Percentiles rank a stretch among this genome's conserved stretches.
Evolutionary conservation across 2,329 filamentous ascomycete genomes (phyloP).

Genomic region (Neoascochyta sp.): DNA sequence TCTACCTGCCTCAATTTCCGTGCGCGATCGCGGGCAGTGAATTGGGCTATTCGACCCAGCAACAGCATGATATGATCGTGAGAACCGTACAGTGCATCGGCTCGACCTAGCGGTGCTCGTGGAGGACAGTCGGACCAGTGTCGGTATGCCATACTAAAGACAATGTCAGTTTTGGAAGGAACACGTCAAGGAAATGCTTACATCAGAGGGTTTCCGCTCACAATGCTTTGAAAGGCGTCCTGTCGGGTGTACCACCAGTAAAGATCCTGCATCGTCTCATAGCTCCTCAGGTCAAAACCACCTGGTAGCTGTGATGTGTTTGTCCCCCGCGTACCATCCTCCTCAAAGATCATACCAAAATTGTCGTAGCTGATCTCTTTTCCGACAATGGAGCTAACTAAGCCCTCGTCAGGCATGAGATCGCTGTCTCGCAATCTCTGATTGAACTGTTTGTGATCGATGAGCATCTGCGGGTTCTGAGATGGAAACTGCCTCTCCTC

Average conservation of each 20-base stretch:
- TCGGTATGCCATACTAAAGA: slow-evolving; percentile 71
- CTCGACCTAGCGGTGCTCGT: slow-evolving; percentile 70
- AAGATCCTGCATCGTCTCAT: slow-evolving; percentile 77
- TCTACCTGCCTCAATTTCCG: slow-evolving; percentile 70
- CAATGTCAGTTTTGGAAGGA: slow-evolving; percentile 17
- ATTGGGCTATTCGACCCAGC: slow-evolving; percentile 74
- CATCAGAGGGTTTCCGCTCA: slow-evolving; percentile 83
- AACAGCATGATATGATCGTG: slow-evolving; percentile 84
- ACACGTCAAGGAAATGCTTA: slow-evolving; percentile 51
- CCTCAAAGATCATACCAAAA: slow-evolving; percentile 50
- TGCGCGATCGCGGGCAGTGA: slow-evolving; percentile 70
- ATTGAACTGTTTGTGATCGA: slow-evolving; percentile 26
- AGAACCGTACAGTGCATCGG: slow-evolving; percentile 79
- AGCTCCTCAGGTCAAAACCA: slow-evolving; percentile 66
- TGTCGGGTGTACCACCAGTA: slow-evolving; percentile 98
- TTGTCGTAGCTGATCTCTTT: slow-evolving; percentile 56
- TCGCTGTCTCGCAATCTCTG: slow-evolving; percentile 46
- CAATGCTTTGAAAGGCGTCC: slow-evolving; percentile 84
- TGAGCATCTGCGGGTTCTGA: slow-evolving; percentile 30
- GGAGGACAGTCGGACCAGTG: slow-evolving; percentile 86
- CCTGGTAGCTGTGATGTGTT: slow-evolving; percentile 35
- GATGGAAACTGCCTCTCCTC: slow-evolving; percentile 37
- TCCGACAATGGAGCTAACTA: slow-evolving; percentile 58
- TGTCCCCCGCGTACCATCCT: slow-evolving; percentile 22
- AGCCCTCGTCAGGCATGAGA: slow-evolving; percentile 42